phyloP scores from a whole-genome alignment of 2,329 filamentous ascomycete genomes.

The Rugonectria rugulosa region DNA sequence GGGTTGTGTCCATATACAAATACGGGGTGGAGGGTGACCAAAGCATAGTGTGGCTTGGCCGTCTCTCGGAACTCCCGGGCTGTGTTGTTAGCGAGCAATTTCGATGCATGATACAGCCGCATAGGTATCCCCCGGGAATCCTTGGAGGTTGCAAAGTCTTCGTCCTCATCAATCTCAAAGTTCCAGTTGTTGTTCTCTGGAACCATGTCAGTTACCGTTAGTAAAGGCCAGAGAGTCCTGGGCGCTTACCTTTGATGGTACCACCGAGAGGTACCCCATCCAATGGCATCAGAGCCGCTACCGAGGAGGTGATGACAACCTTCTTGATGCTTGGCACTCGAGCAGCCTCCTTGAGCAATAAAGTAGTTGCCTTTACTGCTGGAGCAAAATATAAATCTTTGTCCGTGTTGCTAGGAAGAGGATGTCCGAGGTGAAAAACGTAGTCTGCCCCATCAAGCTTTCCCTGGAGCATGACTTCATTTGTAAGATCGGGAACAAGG shows the following conservation, averaged over 20 bases:
- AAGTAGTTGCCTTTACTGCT: constrained; percentile 18
- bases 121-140: constrained; percentile 24
- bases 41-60: constrained; percentile 10
- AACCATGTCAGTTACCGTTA: constrained; percentile 8
- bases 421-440: constrained; percentile 40
- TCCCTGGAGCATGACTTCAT: constrained; percentile 44
- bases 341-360: constrained; percentile 19
- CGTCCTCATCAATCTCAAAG: constrained; percentile 10
- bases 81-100: constrained; percentile 24
- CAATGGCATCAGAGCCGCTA: constrained; percentile 20
- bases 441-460: constrained; percentile 46
- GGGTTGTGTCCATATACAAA: constrained; percentile 25
- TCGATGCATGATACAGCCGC: too few relatives aligned
- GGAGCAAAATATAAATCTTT: constrained; percentile 21
- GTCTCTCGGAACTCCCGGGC: constrained; percentile 20
- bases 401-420: constrained; percentile 23
- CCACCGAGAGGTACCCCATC: not conserved
- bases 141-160: not conserved
- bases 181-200: not conserved
- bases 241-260: not conserved
- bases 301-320: constrained; percentile 23
- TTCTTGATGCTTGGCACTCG: constrained; percentile 9
- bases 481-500: constrained; percentile 45
- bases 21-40: constrained; percentile 20
- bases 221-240: not conserved